Evolutionary conservation across 148 eudicot species (phyloP).

Genomic region (Linanthus parryae): DNA sequence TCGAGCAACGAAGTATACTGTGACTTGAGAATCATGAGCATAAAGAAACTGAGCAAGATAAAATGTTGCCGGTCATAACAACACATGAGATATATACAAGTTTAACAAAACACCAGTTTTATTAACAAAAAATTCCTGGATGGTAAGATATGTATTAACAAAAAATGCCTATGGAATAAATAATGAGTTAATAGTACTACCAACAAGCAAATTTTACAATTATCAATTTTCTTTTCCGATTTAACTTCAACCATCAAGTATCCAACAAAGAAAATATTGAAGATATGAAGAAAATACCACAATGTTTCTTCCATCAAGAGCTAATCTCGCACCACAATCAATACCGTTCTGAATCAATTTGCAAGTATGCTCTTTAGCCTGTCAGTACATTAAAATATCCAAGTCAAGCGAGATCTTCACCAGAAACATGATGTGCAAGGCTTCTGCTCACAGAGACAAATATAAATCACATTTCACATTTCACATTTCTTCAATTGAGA

Average conservation of each 20-base stretch:
- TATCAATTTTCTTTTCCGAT: neutral
- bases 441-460: neutral
- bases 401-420: neutral
- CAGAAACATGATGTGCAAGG: neutral
- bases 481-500: neutral
- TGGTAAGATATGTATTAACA: too few relatives aligned
- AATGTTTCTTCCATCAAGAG: conserved; percentile 65
- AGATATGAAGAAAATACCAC: conserved; percentile 22
- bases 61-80: too few relatives aligned
- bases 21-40: too few relatives aligned
- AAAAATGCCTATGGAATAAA: too few relatives aligned
- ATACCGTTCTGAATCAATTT: conserved; percentile 40
- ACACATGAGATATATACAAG: too few relatives aligned
- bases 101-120: too few relatives aligned
- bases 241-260: neutral
- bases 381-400: conserved; percentile 6
- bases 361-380: conserved; percentile 59
- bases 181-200: neutral
- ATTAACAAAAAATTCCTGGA: too few relatives aligned
- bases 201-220: neutral
- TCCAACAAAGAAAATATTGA: conserved; percentile 3
- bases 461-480: neutral
- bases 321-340: conserved; percentile 51
- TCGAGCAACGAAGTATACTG: too few relatives aligned
- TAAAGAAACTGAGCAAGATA: too few relatives aligned